Percentiles rank a stretch among this genome's conserved stretches.
phyloP scores from a whole-genome alignment of 352 stramenopile genomes.

The Phytopythium chamaehyphon region DNA sequence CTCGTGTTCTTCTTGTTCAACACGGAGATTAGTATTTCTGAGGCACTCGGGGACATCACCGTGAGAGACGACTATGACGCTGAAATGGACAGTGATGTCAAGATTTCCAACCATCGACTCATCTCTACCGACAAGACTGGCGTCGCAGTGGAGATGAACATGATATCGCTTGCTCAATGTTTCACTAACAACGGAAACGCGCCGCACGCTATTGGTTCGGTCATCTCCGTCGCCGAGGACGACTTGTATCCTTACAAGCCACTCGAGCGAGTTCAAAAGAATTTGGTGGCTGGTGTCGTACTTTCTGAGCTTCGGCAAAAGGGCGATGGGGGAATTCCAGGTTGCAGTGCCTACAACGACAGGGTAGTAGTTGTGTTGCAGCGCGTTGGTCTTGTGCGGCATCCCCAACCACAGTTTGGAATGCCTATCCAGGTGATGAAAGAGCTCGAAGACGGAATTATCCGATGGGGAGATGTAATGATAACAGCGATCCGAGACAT shows the following conservation, averaged over 20 bases:
- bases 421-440: slow-evolving; percentile 8
- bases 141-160: not conserved
- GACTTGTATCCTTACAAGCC: slow-evolving; percentile 31
- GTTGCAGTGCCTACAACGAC: not conserved
- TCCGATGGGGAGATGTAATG: slow-evolving; percentile 21
- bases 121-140: slow-evolving; percentile 5
- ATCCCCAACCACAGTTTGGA: slow-evolving; percentile 18
- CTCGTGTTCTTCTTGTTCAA: slow-evolving; percentile 30
- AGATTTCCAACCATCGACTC: slow-evolving; percentile 21
- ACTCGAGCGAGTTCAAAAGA: slow-evolving; percentile 17
- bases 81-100: slow-evolving; percentile 11
- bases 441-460: slow-evolving; percentile 20
- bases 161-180: not conserved
- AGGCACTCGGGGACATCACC: slow-evolving; percentile 27
- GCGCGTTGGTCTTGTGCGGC: slow-evolving; percentile 17
- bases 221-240: slow-evolving; percentile 26
- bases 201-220: slow-evolving; percentile 14
- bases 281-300: slow-evolving; percentile 19
- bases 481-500: slow-evolving; percentile 24
- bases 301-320: slow-evolving; percentile 13
- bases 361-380: slow-evolving; percentile 25
- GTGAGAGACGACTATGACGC: slow-evolving; percentile 33
- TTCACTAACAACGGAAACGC: slow-evolving; percentile 2
- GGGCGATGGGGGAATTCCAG: not conserved
- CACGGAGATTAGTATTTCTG: slow-evolving; percentile 40